Evolutionary conservation across 192 early-diverging fungal genomes (phyloP).

Genomic region (Linnemannia hyalina): DNA sequence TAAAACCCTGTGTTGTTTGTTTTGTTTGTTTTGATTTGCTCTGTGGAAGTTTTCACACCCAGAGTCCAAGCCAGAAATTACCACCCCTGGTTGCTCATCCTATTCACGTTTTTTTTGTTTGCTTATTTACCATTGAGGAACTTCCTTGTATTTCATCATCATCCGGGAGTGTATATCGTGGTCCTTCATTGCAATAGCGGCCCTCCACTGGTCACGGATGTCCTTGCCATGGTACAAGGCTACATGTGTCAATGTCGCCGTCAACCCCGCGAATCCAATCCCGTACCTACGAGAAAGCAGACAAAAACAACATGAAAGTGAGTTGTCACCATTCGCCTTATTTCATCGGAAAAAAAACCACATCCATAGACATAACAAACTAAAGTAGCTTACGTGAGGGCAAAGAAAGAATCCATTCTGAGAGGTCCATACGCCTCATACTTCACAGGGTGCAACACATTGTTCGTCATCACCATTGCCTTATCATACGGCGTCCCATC

Average conservation of each 20-base stretch:
- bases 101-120: background rate
- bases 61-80: background rate
- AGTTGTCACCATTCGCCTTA: too few relatives aligned
- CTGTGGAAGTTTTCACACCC: background rate
- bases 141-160: conserved; percentile 81
- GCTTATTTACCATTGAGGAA: conserved; percentile 73
- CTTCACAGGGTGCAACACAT: conserved; percentile 23
- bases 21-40: background rate
- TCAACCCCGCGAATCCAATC: conserved; percentile 67
- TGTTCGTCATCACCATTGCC: conserved; percentile 34
- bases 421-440: conserved; percentile 40
- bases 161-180: conserved; percentile 77
- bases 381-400: conserved; percentile 19
- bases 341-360: background rate
- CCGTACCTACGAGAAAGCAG: conserved; percentile 38
- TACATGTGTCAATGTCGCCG: conserved; percentile 69
- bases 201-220: conserved; percentile 61
- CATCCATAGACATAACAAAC: background rate
- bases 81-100: background rate
- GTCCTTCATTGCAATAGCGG: conserved; percentile 45
- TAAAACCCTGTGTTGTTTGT: background rate
- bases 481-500: conserved; percentile 26
- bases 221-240: conserved; percentile 71
- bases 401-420: conserved; percentile 46
- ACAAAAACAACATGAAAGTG: too few relatives aligned